Base-by-base conservation (phyloP, 805 yeast genomes). In the Pichia californica region DNA sequence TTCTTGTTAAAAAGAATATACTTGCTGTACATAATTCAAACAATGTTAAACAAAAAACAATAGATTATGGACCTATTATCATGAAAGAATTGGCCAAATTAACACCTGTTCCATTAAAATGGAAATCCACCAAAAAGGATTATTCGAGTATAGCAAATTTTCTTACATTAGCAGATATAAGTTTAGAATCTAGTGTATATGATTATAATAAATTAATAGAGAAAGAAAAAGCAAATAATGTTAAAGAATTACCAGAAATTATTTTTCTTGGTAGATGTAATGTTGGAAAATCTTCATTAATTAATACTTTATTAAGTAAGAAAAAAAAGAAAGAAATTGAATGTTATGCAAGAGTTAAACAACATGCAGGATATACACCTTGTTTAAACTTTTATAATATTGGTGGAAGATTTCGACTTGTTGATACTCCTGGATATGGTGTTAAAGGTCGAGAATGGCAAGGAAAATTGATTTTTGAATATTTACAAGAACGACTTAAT, bases 401-500 rank as follows among this genome's bases (percentile, higher is more conserved):
- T 11, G 83, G 83, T 4, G 74, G 76, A 38, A 66, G 71, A 43
- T 66, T 89, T 35, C 67, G 87, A 47, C 54, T 89, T 4, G 76
- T 88, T 2, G 98, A 89, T 57, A 74, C 88, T 20, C 98, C 98
- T 1, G 98, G 98, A 0, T 89, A 89, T 59, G 98, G 98, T 2
- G 71, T 64, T 31, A 77, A 72, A 48, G 88, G 94, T 15, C 72
- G 71, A 14, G 56, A 54, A 8, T 63, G 68, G 51, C 96, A 89
- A 57, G 97, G 96, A 2, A 64, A 74, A 32, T 70, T 80, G 25
- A 83, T 83, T 1, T 55, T 78, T 53, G 76, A 78, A 29, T 88
- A 87, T 55, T 59, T 89, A 7, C 62, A 64, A 23, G 65, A 71
- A 19, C 65, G 93, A 38, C 60, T 67, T 43, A 74, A 70, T 27